Base-by-base conservation (phyloP, 108 stramenopile genomes). In the Mediolabrus comicus region DNA sequence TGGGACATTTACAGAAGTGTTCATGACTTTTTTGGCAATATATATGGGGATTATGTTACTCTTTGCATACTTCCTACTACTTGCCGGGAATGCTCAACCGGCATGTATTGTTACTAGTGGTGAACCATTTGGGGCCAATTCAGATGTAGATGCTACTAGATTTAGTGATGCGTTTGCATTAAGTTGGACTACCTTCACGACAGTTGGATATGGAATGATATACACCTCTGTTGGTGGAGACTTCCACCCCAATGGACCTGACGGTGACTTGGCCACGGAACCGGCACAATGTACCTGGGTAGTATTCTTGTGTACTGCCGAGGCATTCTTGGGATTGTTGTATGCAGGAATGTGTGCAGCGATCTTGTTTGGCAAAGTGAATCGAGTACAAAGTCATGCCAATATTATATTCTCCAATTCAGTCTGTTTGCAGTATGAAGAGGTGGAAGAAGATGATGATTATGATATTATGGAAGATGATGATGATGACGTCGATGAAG, bases 291-390 rank as follows among this genome's bases (percentile, higher is more conserved):
- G 91, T 60, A 53, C 77, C 17, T 71, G 67, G 43, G 72, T 92
- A 19, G 86, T 83, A 0, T 68, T 84, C 22, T 56, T 92, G 13
- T 90, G 88, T 65, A 86, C 81, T n/a, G 58, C 83, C 10, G 88
- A 86, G 49, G 86, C 91, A 0, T 85, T 92, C 52, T n/a, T 90
- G 13, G 91, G 91, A 4, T 74, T 92, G 17, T 67, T 89, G 3
- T 92, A 86, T 65, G 84, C 88, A 14, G 88, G 91, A 1, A 84
- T 89, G 59, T 92, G 91, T 64, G 91, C 81, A 10, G 88, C 91
- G 22, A 89, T 92, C 43, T 64, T 92, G 22, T 87, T 92, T 65
- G 88, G 86, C 10, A 92, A 92, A 51, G 88, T 92, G 8, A 67
- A 86, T 58, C 65, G 88, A 39, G 81, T 90, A 26, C 88, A 92